These are phyloP conservation scores for Aspergillus transmontanensis DNA, from an alignment of 2,329 filamentous ascomycete genomes.

Conservation along the genomic window DNA sequence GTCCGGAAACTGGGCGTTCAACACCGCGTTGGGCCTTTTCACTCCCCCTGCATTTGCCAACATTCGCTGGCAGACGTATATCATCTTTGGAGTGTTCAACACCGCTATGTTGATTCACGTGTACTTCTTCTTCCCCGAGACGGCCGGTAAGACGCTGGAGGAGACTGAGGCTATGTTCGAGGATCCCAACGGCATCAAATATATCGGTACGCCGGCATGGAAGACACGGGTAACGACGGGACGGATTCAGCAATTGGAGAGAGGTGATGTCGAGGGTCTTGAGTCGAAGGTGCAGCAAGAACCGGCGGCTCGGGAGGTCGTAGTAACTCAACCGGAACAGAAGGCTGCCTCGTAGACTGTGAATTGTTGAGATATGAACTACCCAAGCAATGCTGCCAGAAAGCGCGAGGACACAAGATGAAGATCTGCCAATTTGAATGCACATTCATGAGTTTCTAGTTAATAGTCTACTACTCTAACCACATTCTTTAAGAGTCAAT, in stretches of 20 bases:
- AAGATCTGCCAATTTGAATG: background rate
- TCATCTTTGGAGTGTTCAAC: conserved; percentile 73
- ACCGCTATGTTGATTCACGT: conserved; percentile 66
- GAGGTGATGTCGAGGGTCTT: conserved; percentile 23
- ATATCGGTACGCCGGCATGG: conserved; percentile 41
- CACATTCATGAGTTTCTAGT: background rate
- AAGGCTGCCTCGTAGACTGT: background rate
- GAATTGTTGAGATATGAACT: background rate
- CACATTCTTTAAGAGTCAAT: background rate
- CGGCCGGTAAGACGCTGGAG: conserved; percentile 72
- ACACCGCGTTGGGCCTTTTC: conserved; percentile 50
- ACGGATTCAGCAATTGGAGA: conserved; percentile 18
- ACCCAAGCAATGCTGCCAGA: background rate
- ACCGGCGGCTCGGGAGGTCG: background rate
- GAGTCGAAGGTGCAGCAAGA: conserved; percentile 15
- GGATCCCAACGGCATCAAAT: conserved; percentile 32
- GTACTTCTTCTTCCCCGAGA: conserved; percentile 67
- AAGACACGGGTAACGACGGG: conserved; percentile 35
- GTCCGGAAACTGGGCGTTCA: conserved; percentile 62
- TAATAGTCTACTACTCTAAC: background rate
- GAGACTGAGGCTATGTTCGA: conserved; percentile 74
- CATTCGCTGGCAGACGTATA: conserved; percentile 61
- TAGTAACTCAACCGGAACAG: background rate
- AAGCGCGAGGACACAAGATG: background rate
- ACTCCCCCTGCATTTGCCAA: conserved; percentile 55